Conservation (phyloP, 2,329 filamentous ascomycete genomes). For the Pseudonectria foliicola region DNA sequence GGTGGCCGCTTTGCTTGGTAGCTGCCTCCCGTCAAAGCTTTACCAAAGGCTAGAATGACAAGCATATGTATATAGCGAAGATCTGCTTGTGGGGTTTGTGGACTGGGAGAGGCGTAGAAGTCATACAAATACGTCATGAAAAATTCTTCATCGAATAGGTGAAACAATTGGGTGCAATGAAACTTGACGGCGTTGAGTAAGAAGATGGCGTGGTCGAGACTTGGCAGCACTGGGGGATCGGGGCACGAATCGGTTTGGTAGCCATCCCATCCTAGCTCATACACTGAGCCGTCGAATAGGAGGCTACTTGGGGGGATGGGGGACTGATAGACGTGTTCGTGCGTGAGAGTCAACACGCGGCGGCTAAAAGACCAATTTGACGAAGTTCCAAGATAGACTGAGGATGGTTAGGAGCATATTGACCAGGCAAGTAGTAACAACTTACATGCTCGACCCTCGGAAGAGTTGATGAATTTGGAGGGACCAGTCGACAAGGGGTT, state of each 20-base stretch:
- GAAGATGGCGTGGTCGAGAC: slow-evolving; percentile 44
- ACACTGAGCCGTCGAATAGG: slow-evolving; percentile 44
- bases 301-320: slow-evolving; percentile 36
- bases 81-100: slow-evolving; percentile 9
- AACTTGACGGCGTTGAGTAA: slow-evolving; percentile 51
- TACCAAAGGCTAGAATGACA: slow-evolving; percentile 47
- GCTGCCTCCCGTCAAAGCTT: slow-evolving; percentile 40
- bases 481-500: slow-evolving; percentile 36
- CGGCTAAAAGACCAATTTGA: slow-evolving; percentile 51
- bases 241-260: slow-evolving; percentile 19
- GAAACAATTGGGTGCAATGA: slow-evolving; percentile 46
- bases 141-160: slow-evolving; percentile 45
- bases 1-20: slow-evolving; percentile 32
- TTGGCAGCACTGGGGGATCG: slow-evolving; percentile 31
- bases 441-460: slow-evolving; percentile 36
- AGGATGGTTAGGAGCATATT: not conserved
- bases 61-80: slow-evolving; percentile 49
- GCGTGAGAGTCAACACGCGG: slow-evolving; percentile 40
- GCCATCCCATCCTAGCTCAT: slow-evolving; percentile 45
- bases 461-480: slow-evolving; percentile 34
- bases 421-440: slow-evolving; percentile 1
- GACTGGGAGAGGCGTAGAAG: slow-evolving; percentile 20
- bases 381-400: slow-evolving; percentile 47
- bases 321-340: slow-evolving; percentile 37
- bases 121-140: slow-evolving; percentile 35